Evolutionary conservation across 495 filamentous ascomycete species (phyloP), one percentile per base, ranked within the genome.

Genomic region (Clavariopsis aquatica): DNA sequence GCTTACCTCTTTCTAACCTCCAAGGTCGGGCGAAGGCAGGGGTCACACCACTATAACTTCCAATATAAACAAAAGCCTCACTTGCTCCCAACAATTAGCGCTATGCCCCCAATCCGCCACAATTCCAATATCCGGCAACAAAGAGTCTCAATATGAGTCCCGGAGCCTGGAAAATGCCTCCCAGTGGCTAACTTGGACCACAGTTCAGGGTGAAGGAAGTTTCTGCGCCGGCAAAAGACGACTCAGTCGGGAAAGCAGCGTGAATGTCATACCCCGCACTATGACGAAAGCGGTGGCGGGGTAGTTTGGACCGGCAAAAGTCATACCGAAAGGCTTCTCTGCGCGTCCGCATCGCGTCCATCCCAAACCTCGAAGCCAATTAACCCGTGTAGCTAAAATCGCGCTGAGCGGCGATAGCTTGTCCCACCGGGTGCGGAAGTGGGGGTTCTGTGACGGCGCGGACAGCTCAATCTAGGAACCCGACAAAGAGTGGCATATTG

Each of bases 251-350:
- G 38, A 9, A n/a, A 3, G 12, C 38, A 17, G 38, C 38, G 38
- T 43, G 38, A 43, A 43, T 43, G 38, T 9, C 6, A 43, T 60
- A 29, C 62, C 64, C 64, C 64, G 64, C 64, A 61, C 64, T 66
- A 66, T 61, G 64, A 55, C 64, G 57, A 29, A 61, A 52, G 56
- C 20, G 64, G 49, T 61, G 38, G 57, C 29, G 57, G 64, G 57
- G 62, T 53, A 53, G 23, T 22, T 46, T 19, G 13, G 34, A 55
- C 56, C 64, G 64, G 64, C 57, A 55, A 61, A 66, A 38, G 46
- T 59, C 36, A 24, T 49, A 27, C 47, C 47, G 49, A 62, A 43
- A 17, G 38, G 38, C 5, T 3, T 43, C 38, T 7, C n/a, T 17
- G 38, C 38, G 9, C 8, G 12, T 15, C 6, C 26, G n/a, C 38